These are phyloP conservation scores for Lasiodiplodia citricola DNA, from an alignment of 2,329 filamentous ascomycete species.

Conservation along the genomic window DNA sequence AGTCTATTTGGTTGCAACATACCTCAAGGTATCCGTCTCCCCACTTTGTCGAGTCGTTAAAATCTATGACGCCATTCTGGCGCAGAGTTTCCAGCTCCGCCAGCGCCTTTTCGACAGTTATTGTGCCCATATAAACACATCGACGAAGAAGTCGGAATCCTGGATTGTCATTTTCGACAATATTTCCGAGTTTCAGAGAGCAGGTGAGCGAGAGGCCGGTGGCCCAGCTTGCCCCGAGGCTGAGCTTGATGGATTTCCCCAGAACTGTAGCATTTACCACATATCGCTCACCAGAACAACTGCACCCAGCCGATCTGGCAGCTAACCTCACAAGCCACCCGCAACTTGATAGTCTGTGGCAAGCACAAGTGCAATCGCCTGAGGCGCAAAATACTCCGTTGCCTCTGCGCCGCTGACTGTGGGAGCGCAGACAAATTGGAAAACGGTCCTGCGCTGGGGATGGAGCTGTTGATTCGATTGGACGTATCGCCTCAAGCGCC, in stretches of 20 bases:
- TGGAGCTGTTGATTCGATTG: not conserved
- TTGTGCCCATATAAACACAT: not conserved
- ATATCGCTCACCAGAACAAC: not conserved
- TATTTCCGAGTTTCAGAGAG: not conserved
- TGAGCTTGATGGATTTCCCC: not conserved
- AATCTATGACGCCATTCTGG: not conserved
- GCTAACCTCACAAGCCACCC: too few species aligned
- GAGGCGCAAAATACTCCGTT: not conserved
- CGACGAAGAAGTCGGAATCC: not conserved
- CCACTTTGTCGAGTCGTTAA: not conserved
- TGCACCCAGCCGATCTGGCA: not conserved
- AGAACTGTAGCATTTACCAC: not conserved
- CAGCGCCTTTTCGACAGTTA: not conserved
- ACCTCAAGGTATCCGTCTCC: not conserved
- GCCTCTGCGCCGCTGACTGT: not conserved
- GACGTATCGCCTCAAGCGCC: not conserved
- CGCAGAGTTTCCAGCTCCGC: not conserved
- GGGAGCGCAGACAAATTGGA: too few species aligned
- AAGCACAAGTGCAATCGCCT: not conserved
- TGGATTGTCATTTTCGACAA: not conserved
- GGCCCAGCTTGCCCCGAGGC: not conserved
- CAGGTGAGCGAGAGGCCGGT: not conserved
- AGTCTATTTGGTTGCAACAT: not conserved
- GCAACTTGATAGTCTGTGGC: not conserved
- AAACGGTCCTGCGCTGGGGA: not conserved